Evolutionary conservation across 1,284 basidiomycete species (phyloP).

Genomic region (Trametes sp.): DNA sequence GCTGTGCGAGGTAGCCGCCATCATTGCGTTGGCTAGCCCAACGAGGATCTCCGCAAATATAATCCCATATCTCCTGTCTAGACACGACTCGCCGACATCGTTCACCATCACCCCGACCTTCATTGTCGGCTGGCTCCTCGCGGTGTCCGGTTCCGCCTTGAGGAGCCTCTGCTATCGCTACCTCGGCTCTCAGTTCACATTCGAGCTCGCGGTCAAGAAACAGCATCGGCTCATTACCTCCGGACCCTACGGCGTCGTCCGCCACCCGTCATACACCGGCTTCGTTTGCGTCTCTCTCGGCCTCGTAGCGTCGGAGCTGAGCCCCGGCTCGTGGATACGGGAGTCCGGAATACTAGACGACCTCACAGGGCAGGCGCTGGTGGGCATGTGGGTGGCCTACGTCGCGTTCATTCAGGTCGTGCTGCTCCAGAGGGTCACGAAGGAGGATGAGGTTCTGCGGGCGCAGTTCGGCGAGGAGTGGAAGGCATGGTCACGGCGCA

Average conservation of each 20-base stretch:
- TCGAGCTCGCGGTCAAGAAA: conserved; percentile 1
- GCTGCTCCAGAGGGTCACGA: background rate
- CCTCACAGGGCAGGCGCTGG: background rate
- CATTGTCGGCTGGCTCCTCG: background rate
- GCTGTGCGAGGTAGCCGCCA: too few species aligned
- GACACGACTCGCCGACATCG: too few species aligned
- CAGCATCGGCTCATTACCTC: conserved; percentile 9
- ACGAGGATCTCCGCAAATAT: too few species aligned
- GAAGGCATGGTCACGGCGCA: background rate
- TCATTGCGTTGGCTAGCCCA: too few species aligned
- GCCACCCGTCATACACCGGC: conserved; percentile 8
- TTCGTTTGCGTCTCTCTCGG: background rate
- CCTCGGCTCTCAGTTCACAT: conserved; percentile 3
- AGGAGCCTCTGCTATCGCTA: background rate
- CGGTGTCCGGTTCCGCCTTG: background rate
- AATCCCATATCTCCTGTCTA: too few species aligned
- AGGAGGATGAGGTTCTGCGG: conserved; percentile 1
- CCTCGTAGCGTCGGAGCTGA: background rate
- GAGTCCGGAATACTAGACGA: background rate
- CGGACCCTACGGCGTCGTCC: conserved; percentile 6
- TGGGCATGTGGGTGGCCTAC: background rate
- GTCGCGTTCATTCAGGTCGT: background rate
- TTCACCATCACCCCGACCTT: background rate
- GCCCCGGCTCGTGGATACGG: background rate
- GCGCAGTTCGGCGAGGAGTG: conserved; percentile 5